Percentiles rank a stretch among this genome's conserved stretches.
Conservation (phyloP, 352 stramenopile genomes). For the Phytophthora palmivora region DNA sequence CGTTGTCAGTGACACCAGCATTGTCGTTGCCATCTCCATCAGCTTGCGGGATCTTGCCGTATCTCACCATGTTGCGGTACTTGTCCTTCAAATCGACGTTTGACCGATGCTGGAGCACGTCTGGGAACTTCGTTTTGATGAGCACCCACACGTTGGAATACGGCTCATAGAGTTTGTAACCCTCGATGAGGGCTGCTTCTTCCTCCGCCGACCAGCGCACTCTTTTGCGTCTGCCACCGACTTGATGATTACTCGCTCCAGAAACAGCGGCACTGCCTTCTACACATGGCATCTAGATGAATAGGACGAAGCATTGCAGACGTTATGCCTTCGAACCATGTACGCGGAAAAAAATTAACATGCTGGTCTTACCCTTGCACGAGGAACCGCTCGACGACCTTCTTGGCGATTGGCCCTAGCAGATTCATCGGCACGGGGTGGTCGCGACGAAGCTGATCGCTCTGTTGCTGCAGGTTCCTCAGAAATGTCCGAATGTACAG, state of each 20-base stretch:
- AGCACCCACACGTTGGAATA: slow-evolving; percentile 69
- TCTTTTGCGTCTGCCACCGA: slow-evolving; percentile 15
- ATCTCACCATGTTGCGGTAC: slow-evolving; percentile 76
- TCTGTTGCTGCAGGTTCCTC: slow-evolving; percentile 13
- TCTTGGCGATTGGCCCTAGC: slow-evolving; percentile 19
- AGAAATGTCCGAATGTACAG: slow-evolving; percentile 24
- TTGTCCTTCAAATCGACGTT: slow-evolving; percentile 90
- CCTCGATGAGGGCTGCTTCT: slow-evolving; percentile 63
- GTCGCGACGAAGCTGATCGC: slow-evolving; percentile 15
- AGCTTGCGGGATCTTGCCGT: slow-evolving; percentile 38
- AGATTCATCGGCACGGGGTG: slow-evolving; percentile 19
- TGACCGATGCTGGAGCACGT: slow-evolving; percentile 54
- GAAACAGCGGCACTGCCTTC: slow-evolving; percentile 2
- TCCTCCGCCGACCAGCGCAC: slow-evolving; percentile 66
- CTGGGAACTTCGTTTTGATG: slow-evolving; percentile 67
- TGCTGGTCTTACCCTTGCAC: slow-evolving; percentile 6
- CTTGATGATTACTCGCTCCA: not conserved
- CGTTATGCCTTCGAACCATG: not conserved
- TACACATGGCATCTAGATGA: slow-evolving; percentile 19
- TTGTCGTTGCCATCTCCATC: slow-evolving; percentile 9
- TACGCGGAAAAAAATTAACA: not conserved
- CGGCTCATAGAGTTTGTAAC: slow-evolving; percentile 56
- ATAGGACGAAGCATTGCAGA: not conserved
- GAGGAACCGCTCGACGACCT: slow-evolving; percentile 13
- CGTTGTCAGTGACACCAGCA: slow-evolving; percentile 22